phyloP scores from a whole-genome alignment of 768 basidiomycete species.

The Tulasnella sp. region DNA sequence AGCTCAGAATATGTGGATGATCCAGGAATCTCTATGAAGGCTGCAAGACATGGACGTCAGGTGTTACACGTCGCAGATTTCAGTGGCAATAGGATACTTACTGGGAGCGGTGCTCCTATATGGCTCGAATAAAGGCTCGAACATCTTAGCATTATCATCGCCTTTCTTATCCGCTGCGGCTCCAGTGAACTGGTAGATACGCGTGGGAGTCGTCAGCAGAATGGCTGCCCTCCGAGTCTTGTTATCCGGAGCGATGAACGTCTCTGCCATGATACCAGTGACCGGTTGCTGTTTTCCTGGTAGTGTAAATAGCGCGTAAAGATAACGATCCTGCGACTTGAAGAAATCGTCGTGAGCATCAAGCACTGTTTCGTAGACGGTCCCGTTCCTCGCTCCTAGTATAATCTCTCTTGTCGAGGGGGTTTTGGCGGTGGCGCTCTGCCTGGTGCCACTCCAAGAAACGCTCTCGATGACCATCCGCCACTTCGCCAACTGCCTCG shows the following conservation, averaged over 20 bases:
- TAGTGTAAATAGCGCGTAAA: slow-evolving; percentile 61
- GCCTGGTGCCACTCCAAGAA: slow-evolving; percentile 64
- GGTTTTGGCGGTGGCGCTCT: slow-evolving; percentile 42
- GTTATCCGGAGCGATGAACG: slow-evolving; percentile 52
- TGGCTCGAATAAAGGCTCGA: slow-evolving; percentile 57
- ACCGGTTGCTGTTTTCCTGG: slow-evolving; percentile 66
- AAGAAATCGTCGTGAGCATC: slow-evolving; percentile 89
- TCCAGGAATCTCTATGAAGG: slow-evolving; percentile 85
- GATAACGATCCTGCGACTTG: slow-evolving; percentile 75
- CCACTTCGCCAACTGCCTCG: slow-evolving; percentile 63
- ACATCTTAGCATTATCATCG: slow-evolving; percentile 57
- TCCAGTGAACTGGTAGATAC: slow-evolving; percentile 87
- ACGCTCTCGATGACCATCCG: slow-evolving; percentile 84
- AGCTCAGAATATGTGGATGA: slow-evolving; percentile 64
- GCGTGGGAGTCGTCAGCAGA: slow-evolving; percentile 70
- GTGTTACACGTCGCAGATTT: slow-evolving; percentile 12
- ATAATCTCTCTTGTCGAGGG: slow-evolving; percentile 77
- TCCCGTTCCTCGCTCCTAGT: slow-evolving; percentile 75
- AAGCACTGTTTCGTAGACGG: slow-evolving; percentile 77
- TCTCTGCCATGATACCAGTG: slow-evolving; percentile 75
- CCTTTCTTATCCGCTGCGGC: slow-evolving; percentile 49
- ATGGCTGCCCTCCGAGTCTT: slow-evolving; percentile 48
- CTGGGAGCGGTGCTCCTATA: slow-evolving; percentile 76
- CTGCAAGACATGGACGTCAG: slow-evolving; percentile 34
- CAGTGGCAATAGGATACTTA: slow-evolving; percentile 29